A percentile compares a stretch with the other conserved stretches of the same genome.
Conservation (phyloP, 2,329 filamentous ascomycete species). For the Fusarium sp. region DNA sequence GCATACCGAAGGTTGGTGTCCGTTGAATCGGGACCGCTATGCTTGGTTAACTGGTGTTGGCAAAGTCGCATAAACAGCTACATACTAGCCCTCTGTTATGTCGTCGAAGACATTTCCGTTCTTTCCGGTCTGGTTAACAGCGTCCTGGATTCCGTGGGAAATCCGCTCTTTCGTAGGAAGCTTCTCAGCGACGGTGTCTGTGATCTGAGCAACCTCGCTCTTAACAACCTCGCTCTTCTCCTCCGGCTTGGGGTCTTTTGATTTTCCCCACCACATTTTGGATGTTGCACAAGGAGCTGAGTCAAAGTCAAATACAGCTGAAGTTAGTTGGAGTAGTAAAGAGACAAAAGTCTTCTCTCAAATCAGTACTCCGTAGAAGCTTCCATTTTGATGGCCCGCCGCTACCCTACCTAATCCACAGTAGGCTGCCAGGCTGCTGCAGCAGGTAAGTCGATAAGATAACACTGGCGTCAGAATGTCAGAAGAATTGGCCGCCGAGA, state of each 20-base stretch:
- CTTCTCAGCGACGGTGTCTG: slow-evolving; percentile 58
- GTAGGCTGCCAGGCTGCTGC: not conserved
- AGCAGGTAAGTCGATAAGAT: slow-evolving; percentile 3
- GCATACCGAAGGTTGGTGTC: slow-evolving; percentile 90
- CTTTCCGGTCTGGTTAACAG: slow-evolving; percentile 67
- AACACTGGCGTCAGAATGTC: not conserved
- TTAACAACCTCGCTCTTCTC: slow-evolving; percentile 40
- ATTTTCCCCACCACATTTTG: slow-evolving; percentile 59
- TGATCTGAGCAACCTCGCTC: slow-evolving; percentile 39
- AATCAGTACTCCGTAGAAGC: slow-evolving; percentile 12
- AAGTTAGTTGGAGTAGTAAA: slow-evolving; percentile 6
- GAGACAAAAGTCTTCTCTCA: not conserved
- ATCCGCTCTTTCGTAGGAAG: slow-evolving; percentile 64
- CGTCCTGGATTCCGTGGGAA: slow-evolving; percentile 65
- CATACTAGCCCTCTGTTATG: slow-evolving; percentile 82
- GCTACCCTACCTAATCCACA: slow-evolving; percentile 23
- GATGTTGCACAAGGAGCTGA: not conserved
- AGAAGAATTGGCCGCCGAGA: too few species aligned
- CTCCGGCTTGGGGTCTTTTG: slow-evolving; percentile 51
- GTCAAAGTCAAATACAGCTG: not conserved
- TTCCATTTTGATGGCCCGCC: slow-evolving; percentile 37
- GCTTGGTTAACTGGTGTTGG: slow-evolving; percentile 19
- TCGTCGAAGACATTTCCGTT: slow-evolving; percentile 83
- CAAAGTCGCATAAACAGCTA: slow-evolving; percentile 40
- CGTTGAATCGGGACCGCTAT: slow-evolving; percentile 75